Percentiles rank a stretch among this genome's conserved stretches.
phyloP scores from a whole-genome alignment of 257 asterid species.

The Salvia miltiorrhiza region DNA sequence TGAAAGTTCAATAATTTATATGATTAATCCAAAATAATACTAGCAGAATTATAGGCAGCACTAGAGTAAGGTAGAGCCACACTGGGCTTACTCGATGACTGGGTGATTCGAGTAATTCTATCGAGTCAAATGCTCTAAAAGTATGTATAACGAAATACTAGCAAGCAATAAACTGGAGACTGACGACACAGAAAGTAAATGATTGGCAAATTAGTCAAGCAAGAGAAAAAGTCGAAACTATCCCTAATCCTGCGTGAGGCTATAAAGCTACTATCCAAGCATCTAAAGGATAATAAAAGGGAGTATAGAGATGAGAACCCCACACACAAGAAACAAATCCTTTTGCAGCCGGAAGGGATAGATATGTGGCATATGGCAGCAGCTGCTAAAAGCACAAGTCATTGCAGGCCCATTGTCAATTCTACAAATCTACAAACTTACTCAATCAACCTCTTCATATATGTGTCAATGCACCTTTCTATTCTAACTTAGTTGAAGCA shows the following conservation, averaged over 20 bases:
- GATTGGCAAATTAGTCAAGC: neutral
- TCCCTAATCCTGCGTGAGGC: neutral
- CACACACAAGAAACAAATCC: conserved; percentile 6
- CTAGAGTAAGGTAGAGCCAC: no score
- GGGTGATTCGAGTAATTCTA: no score
- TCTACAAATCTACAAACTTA: conserved; percentile 3
- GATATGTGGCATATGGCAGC: conserved; percentile 64
- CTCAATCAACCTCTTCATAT: conserved; percentile 8
- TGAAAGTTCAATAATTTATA: no score
- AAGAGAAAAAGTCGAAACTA: neutral
- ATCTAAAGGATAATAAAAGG: neutral
- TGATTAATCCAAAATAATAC: no score
- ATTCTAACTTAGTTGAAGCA: conserved; percentile 11
- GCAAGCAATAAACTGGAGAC: neutral
- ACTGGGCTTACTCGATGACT: no score
- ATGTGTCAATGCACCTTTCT: neutral
- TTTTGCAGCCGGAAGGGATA: conserved; percentile 12
- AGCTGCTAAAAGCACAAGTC: conserved; percentile 19
- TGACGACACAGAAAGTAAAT: neutral
- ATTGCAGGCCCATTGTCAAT: conserved; percentile 50
- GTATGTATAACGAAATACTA: no score
- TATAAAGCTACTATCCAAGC: conserved; percentile 9
- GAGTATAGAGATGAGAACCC: neutral
- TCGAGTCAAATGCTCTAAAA: no score
- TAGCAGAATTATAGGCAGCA: no score